phyloP scores from a whole-genome alignment of 2,329 filamentous ascomycete species.

The Cladorrhinum sp. region DNA sequence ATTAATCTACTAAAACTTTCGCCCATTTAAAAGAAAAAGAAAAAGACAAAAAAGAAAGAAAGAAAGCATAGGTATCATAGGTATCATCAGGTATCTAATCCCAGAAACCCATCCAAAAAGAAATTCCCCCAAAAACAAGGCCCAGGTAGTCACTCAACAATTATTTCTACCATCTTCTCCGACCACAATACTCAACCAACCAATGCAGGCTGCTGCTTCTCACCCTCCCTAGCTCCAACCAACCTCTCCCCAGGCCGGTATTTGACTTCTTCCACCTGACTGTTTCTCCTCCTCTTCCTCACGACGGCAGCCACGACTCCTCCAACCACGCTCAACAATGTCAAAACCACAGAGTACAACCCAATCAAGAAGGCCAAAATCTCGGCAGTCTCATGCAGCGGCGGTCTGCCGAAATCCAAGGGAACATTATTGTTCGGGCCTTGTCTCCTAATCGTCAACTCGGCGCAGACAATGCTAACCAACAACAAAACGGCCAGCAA shows the following conservation, averaged over 20 bases:
- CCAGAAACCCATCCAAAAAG: too few relatives aligned
- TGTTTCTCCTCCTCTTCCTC: constrained; percentile 2
- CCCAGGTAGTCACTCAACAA: too few relatives aligned
- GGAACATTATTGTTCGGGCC: constrained; percentile 23
- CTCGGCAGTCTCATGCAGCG: constrained; percentile 27
- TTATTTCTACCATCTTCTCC: neutral
- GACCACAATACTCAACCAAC: neutral
- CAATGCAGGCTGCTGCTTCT: constrained; percentile 1
- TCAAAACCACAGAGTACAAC: constrained; percentile 24
- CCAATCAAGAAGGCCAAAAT: constrained; percentile 26
- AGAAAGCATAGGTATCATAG: neutral
- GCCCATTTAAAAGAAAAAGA: neutral
- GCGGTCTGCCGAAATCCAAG: constrained; percentile 26
- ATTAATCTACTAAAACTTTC: too few relatives aligned
- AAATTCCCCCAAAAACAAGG: too few relatives aligned
- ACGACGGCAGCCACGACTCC: constrained; percentile 12
- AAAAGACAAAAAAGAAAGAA: neutral
- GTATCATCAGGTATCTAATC: neutral
- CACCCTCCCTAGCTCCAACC: neutral
- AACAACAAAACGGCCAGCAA: constrained; percentile 23
- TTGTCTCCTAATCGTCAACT: constrained; percentile 25
- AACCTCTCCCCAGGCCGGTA: neutral
- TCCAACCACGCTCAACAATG: constrained; percentile 21
- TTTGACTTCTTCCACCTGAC: neutral
- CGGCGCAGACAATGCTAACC: constrained; percentile 22